Conservation (phyloP, 352 stramenopile genomes). For the Pythium vanterpoolii region DNA sequence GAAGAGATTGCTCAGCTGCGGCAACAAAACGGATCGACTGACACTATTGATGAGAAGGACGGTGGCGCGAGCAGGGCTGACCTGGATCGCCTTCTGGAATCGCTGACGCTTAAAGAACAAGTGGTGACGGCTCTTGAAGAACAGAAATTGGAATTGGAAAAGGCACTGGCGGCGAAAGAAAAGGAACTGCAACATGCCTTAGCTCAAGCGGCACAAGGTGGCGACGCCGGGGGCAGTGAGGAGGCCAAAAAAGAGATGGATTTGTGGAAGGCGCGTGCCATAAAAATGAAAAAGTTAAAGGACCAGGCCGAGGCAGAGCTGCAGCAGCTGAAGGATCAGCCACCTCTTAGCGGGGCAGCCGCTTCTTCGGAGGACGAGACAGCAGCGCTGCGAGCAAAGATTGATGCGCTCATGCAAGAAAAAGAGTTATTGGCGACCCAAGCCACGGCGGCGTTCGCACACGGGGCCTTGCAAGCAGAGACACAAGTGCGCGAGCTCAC, state of each 20-base stretch:
- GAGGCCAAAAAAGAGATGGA: constrained; percentile 56
- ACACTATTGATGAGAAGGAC: not conserved
- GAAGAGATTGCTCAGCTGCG: constrained; percentile 23
- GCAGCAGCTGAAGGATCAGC: constrained; percentile 31
- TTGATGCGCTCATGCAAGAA: constrained; percentile 12
- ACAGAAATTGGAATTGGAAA: constrained; percentile 13
- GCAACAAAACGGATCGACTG: constrained; percentile 8
- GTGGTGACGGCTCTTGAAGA: constrained; percentile 20
- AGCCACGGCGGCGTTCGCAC: constrained; percentile 3
- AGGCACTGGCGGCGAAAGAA: constrained; percentile 10
- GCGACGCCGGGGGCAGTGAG: constrained; percentile 18
- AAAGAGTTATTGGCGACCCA: constrained; percentile 14
- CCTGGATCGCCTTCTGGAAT: constrained; percentile 17
- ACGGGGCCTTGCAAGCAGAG: constrained; percentile 5
- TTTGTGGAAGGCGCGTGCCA: constrained; percentile 68
- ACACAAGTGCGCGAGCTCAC: constrained; percentile 1
- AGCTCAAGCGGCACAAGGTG: not conserved
- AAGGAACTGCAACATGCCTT: constrained; percentile 4
- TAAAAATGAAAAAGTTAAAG: constrained; percentile 87
- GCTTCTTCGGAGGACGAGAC: not conserved
- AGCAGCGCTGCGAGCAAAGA: constrained; percentile 5
- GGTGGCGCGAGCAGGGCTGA: constrained; percentile 7
- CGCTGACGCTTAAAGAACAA: constrained; percentile 22
- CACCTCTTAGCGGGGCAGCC: not conserved
- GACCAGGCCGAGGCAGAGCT: constrained; percentile 61